Conservation (phyloP, 2,329 filamentous ascomycete species). For the Fusarium brevicatenulatum region DNA sequence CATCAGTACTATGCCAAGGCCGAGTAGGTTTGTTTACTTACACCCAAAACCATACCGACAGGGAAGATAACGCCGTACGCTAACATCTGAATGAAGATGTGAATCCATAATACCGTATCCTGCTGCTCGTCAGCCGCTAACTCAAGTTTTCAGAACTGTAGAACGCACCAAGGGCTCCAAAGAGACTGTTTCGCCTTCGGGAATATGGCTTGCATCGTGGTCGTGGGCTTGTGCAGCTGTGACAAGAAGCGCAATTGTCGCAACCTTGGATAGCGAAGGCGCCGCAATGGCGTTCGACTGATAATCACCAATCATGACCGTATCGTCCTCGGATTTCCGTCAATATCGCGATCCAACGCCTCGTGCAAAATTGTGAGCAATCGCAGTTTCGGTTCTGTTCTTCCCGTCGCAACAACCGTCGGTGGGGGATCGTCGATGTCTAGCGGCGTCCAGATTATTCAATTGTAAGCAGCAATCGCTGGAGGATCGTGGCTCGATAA, state of each 20-base stretch:
- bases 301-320: conserved; percentile 35
- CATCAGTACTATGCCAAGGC: not conserved
- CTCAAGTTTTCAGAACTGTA: not conserved
- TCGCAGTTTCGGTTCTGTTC: not conserved
- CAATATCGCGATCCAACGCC: not conserved
- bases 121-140: conserved; percentile 51
- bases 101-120: conserved; percentile 90
- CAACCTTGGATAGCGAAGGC: conserved; percentile 29
- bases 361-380: not conserved
- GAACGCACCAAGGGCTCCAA: conserved; percentile 74
- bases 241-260: conserved; percentile 41
- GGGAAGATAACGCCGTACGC: conserved; percentile 95
- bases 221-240: conserved; percentile 56
- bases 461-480: conserved; percentile 1
- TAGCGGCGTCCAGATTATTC: conserved; percentile 21
- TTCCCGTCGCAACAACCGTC: conserved; percentile 1
- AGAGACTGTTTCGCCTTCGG: conserved; percentile 76
- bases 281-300: conserved; percentile 23
- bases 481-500: conserved; percentile 25
- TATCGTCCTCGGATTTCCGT: not conserved
- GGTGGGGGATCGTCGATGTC: conserved; percentile 34
- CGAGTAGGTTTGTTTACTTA: conserved; percentile 57
- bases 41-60: conserved; percentile 92
- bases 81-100: conserved; percentile 88
- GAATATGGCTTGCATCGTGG: conserved; percentile 64